Conservation (phyloP, 345 rosid species). For the Orychophragmus violaceus region DNA sequence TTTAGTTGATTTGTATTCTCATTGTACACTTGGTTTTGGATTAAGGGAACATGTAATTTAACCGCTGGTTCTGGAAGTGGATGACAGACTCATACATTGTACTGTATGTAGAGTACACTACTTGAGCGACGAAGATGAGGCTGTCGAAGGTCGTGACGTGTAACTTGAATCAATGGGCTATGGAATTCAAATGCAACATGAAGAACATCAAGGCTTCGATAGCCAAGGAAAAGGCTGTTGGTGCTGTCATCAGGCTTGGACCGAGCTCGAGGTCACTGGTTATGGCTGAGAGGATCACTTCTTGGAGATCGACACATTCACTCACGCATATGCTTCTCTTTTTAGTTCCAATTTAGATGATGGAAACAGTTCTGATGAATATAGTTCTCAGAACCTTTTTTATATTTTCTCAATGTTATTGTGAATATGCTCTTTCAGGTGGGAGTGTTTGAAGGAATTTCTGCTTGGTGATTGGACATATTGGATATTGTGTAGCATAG, state of each 20-base stretch:
- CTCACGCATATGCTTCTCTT: slow-evolving; percentile 52
- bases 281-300: slow-evolving; percentile 99
- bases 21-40: too few species aligned
- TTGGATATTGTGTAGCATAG: slow-evolving; percentile 84
- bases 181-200: slow-evolving; percentile 80
- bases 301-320: slow-evolving; percentile 79
- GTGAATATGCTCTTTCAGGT: slow-evolving; percentile 40
- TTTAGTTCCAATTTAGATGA: not conserved
- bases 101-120: not conserved
- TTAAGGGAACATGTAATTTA: too few species aligned
- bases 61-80: too few species aligned
- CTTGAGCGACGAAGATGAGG: slow-evolving; percentile 46
- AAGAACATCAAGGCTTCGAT: slow-evolving; percentile 80
- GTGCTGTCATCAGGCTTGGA: slow-evolving; percentile 85
- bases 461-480: slow-evolving; percentile 76
- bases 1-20: too few species aligned
- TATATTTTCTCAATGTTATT: too few species aligned
- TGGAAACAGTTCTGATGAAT: too few species aligned
- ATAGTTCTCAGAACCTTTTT: too few species aligned
- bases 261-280: slow-evolving; percentile 94
- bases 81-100: too few species aligned
- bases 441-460: slow-evolving; percentile 93
- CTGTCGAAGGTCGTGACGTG: slow-evolving; percentile 76
- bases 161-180: slow-evolving; percentile 92
- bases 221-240: slow-evolving; percentile 50